Base-by-base conservation (phyloP, 2,329 filamentous ascomycete genomes). In the Penicillium sumatraense region DNA sequence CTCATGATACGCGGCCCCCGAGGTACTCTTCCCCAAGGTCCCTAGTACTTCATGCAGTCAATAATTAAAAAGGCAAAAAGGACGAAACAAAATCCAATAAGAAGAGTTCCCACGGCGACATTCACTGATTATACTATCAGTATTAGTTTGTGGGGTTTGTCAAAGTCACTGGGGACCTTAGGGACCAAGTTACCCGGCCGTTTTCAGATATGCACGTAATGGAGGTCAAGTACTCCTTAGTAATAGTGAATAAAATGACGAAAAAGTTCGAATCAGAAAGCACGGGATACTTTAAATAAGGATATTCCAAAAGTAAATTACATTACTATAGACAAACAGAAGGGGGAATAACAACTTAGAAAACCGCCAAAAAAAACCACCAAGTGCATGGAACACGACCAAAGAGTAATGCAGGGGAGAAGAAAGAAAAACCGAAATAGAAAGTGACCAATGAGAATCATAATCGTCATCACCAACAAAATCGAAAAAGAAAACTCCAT, bases 21-120 rank as follows among this genome's bases (percentile, higher is more conserved):
- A 69, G 69, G 69, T 72, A 72, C 69, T 68, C 63, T 58, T 54
- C 62, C 64, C 60, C 69, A 72, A 70, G 69, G 69, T 72, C 67
- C 69, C 62, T 69, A 40, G 24, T 27, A 21, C 47, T 51, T 47
- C 38, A 49, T 44, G 52, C 52, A 33, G 35, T 42, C 29, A 49
- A 51, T 35, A 46, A 29, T 23, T 13, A 16, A 53, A 42, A 27
- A 21, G 45, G 20, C 24, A 51, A 31, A n/a, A n/a, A n/a, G n/a
- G n/a, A n/a, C n/a, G n/a, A n/a, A n/a, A n/a, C n/a, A n/a, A n/a
- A n/a, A n/a, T n/a, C n/a, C n/a, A n/a, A n/a, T n/a, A n/a, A 18
- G 31, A 21, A 18, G 26, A 36, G 13, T 24, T 38, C 38, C 51
- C 53, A 59, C 56, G 59, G 24, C 33, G 10, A 29, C 29, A 47